These are phyloP conservation scores for Peniophora sp. DNA, from an alignment of 1,284 basidiomycete genomes.

Conservation along the genomic window DNA sequence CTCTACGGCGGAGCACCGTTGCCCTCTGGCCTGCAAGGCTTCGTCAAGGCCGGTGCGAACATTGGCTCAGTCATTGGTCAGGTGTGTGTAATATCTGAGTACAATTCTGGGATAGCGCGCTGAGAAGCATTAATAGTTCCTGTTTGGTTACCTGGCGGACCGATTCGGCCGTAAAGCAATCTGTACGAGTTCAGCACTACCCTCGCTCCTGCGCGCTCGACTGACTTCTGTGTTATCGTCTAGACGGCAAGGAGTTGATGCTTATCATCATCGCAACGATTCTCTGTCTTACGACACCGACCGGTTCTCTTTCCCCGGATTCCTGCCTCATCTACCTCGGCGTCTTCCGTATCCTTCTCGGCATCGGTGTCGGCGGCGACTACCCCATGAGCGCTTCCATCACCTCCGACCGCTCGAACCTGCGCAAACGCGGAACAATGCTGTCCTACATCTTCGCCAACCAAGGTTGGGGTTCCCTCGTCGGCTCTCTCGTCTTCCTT, in stretches of 20 bases:
- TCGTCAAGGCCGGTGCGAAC: conserved; percentile 64
- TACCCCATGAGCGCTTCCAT: conserved; percentile 76
- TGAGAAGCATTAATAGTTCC: too few relatives aligned
- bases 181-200: conserved; percentile 30
- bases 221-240: not conserved
- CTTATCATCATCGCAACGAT: conserved; percentile 70
- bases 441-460: conserved; percentile 70
- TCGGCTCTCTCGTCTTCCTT: conserved; percentile 60
- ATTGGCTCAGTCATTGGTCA: conserved; percentile 73
- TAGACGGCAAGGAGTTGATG: conserved; percentile 74
- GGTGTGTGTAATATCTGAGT: conserved; percentile 26
- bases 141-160: conserved; percentile 48
- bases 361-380: conserved; percentile 76
- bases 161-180: conserved; percentile 59
- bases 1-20: conserved; percentile 49
- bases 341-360: conserved; percentile 64
- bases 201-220: not conserved
- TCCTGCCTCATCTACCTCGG: conserved; percentile 50
- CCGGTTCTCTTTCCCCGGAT: conserved; percentile 37
- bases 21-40: conserved; percentile 51
- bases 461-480: conserved; percentile 70
- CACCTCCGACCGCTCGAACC: conserved; percentile 60
- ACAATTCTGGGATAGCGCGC: not conserved
- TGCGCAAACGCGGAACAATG: conserved; percentile 67
- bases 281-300: conserved; percentile 42